Base-by-base conservation (phyloP, 2,329 filamentous ascomycete genomes). In the Aspergillus sp. region DNA sequence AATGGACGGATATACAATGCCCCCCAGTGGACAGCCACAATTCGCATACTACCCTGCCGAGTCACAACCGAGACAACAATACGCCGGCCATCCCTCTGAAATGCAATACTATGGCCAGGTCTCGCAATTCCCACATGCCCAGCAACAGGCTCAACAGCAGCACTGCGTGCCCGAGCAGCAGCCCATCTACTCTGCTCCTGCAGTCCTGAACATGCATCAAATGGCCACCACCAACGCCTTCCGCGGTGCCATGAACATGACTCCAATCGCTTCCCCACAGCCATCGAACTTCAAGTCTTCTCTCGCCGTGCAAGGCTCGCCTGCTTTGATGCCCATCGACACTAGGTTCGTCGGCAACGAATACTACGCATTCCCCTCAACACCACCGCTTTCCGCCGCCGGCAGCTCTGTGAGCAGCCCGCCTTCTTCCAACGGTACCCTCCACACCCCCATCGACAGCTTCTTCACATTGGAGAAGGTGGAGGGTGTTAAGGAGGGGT, bases 41-140 rank as follows among this genome's bases (percentile, higher is more conserved):
- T 96, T 92, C 82, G 93, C 90, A 83, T 95, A 93, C 82, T 96
- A 93, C 81, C 88, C 86, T 64, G 90, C 95, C 67, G 83, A 88
- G 74, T 81, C 86, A 62, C 89, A 92, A 73, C 83, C 83, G 69
- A 83, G 87, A 70, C 89, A 89, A 71, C 88, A 93, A 77, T 93
- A 91, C 80, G 84, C 87, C 63, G 83, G 86, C 61, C 83, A 86
- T 72, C 85, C 83, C 60, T 77, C 79, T 44, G 82, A 83, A 57
- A 65, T 76, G 63, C 71, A 75, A 79, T 73, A 77, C 69, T 75
- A 75, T 72, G 66, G 67, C 39, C 70, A 72, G 54, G 68, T 75
- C 64, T 72, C 73, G 48, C 61, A 70, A 34, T 77, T 67, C 58
- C 52, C 56, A 40, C 56, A 57, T 48, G 19, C 48, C 33, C 57